phyloP scores from a whole-genome alignment of 139 green algal species.

The Chlamydomonas sphaeroides region DNA sequence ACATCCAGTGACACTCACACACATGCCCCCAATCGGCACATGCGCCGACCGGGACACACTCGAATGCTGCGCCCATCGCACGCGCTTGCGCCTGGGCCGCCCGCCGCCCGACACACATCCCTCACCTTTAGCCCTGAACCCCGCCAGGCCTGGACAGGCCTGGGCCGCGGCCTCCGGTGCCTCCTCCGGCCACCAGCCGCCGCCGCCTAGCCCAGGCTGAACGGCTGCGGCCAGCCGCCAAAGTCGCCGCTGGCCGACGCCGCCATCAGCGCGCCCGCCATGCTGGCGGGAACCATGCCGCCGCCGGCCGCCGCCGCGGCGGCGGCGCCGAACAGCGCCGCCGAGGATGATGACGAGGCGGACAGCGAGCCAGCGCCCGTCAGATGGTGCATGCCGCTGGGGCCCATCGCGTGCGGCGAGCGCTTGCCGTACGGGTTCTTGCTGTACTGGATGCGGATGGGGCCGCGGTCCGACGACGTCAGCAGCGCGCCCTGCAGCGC shows the following conservation, averaged over 20 bases:
- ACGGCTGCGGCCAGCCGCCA: neutral
- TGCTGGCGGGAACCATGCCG: conserved; percentile 12
- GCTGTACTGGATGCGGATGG: conserved; percentile 90
- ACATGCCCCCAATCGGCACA: too few relatives aligned
- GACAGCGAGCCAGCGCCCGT: neutral
- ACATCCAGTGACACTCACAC: too few relatives aligned
- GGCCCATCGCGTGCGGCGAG: neutral
- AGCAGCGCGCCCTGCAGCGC: conserved; percentile 76
- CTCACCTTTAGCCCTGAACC: too few relatives aligned
- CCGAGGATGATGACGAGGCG: conserved; percentile 9
- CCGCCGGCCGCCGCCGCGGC: conserved; percentile 11
- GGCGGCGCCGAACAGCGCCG: conserved; percentile 18
- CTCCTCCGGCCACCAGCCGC: too few relatives aligned
- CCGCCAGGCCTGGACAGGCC: too few relatives aligned
- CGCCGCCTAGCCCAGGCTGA: neutral
- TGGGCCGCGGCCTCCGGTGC: too few relatives aligned
- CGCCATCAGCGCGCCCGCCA: conserved; percentile 29
- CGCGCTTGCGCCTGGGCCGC: too few relatives aligned
- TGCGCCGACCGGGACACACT: too few relatives aligned
- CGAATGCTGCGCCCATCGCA: too few relatives aligned
- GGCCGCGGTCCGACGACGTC: conserved; percentile 79
- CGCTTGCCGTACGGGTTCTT: conserved; percentile 83
- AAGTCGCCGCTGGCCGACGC: conserved; percentile 4
- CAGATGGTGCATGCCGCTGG: neutral
- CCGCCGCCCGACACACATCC: too few relatives aligned